Conservation (phyloP, 2,329 filamentous ascomycete species). For the Aureobasidium leucospermi region DNA sequence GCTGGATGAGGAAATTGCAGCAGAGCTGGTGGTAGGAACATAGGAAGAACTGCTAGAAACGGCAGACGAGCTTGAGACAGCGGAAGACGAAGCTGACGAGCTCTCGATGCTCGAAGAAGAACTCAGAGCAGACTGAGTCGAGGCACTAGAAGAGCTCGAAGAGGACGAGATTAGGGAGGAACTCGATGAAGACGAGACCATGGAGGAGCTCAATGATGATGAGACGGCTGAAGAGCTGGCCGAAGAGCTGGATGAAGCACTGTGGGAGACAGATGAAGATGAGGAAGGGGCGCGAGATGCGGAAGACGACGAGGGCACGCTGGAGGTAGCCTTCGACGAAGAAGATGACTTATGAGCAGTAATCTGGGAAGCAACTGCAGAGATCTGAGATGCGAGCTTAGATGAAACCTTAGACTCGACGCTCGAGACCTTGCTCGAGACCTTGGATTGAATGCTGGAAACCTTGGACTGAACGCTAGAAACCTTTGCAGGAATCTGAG, state of each 20-base stretch:
- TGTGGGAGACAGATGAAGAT: background rate
- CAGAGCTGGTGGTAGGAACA: background rate
- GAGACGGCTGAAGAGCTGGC: background rate
- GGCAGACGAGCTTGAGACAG: background rate
- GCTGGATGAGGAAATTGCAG: background rate
- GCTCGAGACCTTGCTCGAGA: conserved; percentile 4
- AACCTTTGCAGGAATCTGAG: background rate
- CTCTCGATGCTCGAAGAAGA: background rate
- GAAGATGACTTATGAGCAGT: background rate
- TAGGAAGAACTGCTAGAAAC: background rate
- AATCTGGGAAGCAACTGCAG: background rate
- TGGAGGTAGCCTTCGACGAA: background rate
- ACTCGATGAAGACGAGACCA: background rate
- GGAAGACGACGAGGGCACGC: background rate
- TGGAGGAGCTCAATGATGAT: background rate
- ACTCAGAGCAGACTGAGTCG: background rate
- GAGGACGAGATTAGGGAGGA: background rate
- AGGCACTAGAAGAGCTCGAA: background rate
- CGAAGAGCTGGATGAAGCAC: background rate
- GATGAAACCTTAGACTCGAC: background rate
- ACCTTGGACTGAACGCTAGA: conserved; percentile 2
- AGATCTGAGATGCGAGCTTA: background rate
- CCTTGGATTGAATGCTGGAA: background rate
- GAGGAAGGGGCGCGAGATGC: background rate
- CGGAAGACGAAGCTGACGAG: background rate